Evolutionary conservation across 2,329 filamentous ascomycete genomes (phyloP).

Genomic region (Colletotrichum melonis): DNA sequence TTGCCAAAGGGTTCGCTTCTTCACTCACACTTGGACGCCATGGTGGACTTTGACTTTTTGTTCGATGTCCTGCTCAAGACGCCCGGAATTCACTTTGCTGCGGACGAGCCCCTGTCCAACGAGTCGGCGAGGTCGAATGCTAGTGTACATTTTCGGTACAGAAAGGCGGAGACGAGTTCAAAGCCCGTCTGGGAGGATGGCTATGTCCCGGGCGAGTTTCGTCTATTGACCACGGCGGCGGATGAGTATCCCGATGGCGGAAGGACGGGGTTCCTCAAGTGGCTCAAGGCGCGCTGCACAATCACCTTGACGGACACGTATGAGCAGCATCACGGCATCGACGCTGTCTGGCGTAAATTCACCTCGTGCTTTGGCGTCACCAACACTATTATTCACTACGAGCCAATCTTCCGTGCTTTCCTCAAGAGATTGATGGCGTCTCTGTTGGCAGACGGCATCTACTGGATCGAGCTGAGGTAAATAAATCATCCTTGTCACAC

Average conservation of each 20-base stretch:
- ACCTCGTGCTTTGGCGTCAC: slow-evolving; percentile 74
- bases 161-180: slow-evolving; percentile 49
- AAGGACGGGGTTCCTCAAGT: slow-evolving; percentile 73
- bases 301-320: slow-evolving; percentile 77
- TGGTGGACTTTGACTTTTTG: slow-evolving; percentile 82
- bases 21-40: slow-evolving; percentile 85
- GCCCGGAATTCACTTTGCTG: slow-evolving; percentile 75
- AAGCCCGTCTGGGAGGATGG: slow-evolving; percentile 66
- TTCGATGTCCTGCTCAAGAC: slow-evolving; percentile 74
- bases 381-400: slow-evolving; percentile 79
- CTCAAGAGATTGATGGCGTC: slow-evolving; percentile 73
- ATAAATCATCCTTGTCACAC: background rate
- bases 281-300: slow-evolving; percentile 75
- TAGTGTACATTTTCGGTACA: slow-evolving; percentile 68
- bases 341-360: slow-evolving; percentile 83
- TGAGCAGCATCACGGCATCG: slow-evolving; percentile 80
- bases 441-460: slow-evolving; percentile 78
- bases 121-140: slow-evolving; percentile 61
- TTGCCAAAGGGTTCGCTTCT: slow-evolving; percentile 86
- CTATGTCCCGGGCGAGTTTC: slow-evolving; percentile 67
- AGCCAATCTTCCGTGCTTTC: slow-evolving; percentile 82
- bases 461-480: slow-evolving; percentile 77
- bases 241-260: slow-evolving; percentile 77
- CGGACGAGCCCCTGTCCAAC: slow-evolving; percentile 62
- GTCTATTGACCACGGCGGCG: slow-evolving; percentile 69